Conservation (phyloP, 2,329 filamentous ascomycete genomes). For the Botrytis elliptica region DNA sequence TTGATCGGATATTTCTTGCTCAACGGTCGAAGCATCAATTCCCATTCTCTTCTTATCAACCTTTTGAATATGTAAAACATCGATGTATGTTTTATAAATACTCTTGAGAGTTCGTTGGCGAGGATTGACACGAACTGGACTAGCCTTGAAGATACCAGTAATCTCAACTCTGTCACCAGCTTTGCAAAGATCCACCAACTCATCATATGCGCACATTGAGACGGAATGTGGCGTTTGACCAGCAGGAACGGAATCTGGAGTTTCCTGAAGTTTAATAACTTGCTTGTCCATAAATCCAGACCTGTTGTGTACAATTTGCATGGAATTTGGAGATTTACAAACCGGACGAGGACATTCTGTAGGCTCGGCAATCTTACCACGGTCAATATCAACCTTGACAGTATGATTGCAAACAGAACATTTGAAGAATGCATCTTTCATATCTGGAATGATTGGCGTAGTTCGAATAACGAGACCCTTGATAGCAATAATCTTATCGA, state of each 20-base stretch:
- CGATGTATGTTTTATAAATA: conserved; percentile 96
- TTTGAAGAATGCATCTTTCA: conserved; percentile 98
- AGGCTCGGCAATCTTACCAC: conserved; percentile 93
- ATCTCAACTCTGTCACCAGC: conserved; percentile 94
- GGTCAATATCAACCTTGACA: conserved; percentile 85
- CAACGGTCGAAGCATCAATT: conserved; percentile 83
- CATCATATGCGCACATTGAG: conserved; percentile 93
- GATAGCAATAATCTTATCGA: conserved; percentile 92
- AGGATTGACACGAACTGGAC: conserved; percentile 89
- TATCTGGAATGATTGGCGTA: conserved; percentile 95
- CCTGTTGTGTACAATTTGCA: conserved; percentile 97
- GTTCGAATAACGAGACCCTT: conserved; percentile 96
- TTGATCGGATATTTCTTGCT: conserved; percentile 64
- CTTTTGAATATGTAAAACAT: conserved; percentile 94
- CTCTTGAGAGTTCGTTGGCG: conserved; percentile 90
- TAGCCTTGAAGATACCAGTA: conserved; percentile 95
- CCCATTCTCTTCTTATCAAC: conserved; percentile 94
- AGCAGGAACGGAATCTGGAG: conserved; percentile 88
- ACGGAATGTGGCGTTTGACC: conserved; percentile 97
- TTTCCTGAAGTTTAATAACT: conserved; percentile 97
- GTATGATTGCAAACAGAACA: conserved; percentile 93
- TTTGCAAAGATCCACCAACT: conserved; percentile 96
- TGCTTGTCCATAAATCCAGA: conserved; percentile 96
- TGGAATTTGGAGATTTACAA: conserved; percentile 86
- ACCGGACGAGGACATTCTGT: conserved; percentile 81